Conservation (phyloP, 345 rosid genomes). For the Eutrema yunnanense region DNA sequence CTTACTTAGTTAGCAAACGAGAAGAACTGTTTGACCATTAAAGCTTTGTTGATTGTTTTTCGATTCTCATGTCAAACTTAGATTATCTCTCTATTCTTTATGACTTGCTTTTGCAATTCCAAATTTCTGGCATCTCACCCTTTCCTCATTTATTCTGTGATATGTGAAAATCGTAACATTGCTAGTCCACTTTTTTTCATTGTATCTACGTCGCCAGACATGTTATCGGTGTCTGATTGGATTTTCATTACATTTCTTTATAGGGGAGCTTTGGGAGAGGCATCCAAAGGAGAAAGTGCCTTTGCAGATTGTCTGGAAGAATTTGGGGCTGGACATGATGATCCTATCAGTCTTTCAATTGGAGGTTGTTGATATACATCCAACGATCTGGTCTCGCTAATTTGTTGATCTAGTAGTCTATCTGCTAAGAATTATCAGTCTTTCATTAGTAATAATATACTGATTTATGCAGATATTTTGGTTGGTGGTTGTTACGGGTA, state of each 20-base stretch:
- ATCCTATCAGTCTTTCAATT: conserved; percentile 79
- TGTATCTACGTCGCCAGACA: not conserved
- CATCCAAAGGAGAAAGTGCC: conserved; percentile 52
- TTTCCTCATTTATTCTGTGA: not conserved
- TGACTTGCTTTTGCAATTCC: not conserved
- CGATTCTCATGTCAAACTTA: not conserved
- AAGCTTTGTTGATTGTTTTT: not conserved
- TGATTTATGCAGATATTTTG: no score
- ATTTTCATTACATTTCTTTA: conserved; percentile 2
- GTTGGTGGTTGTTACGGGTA: no score
- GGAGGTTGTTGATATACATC: conserved; percentile 57
- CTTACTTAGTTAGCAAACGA: not conserved
- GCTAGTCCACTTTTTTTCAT: not conserved
- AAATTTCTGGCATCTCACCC: not conserved
- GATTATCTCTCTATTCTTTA: not conserved
- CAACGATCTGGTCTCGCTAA: not conserved
- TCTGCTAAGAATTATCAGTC: no score
- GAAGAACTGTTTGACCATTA: not conserved
- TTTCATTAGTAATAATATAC: no score
- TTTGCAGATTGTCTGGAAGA: conserved; percentile 75
- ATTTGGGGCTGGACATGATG: conserved; percentile 85
- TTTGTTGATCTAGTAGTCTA: not conserved
- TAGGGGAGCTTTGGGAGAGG: conserved; percentile 72
- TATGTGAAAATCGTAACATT: not conserved
- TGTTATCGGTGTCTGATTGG: not conserved